Evolutionary conservation across 352 stramenopile genomes (phyloP).

Genomic region (Pythium rhizo-oryzae): DNA sequence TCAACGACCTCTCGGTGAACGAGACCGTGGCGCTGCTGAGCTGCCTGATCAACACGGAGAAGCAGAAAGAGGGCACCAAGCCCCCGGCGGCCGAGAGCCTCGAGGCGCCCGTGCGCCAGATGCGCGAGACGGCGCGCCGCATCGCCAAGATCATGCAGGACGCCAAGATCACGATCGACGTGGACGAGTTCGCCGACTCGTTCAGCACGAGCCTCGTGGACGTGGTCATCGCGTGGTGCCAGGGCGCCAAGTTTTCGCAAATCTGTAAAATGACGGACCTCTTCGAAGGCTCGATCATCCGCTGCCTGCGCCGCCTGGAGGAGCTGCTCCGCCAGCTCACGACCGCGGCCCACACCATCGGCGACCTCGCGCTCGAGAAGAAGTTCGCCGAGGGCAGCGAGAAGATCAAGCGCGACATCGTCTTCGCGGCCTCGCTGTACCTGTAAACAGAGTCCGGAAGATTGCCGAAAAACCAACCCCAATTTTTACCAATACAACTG

Average conservation of each 20-base stretch:
- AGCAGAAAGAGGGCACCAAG: constrained; percentile 89
- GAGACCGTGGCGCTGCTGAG: constrained; percentile 96
- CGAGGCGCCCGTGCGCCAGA: constrained; percentile 90
- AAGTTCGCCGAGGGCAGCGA: constrained; percentile 98
- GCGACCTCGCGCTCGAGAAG: constrained; percentile 95
- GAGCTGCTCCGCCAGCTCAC: constrained; percentile 98
- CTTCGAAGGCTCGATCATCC: constrained; percentile 99
- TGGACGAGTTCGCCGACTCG: constrained; percentile 97
- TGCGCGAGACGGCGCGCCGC: constrained; percentile 94
- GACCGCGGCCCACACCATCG: constrained; percentile 95
- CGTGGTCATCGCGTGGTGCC: constrained; percentile 97
- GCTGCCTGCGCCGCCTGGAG: constrained; percentile 95
- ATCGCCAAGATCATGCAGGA: constrained; percentile 92
- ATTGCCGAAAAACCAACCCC: not conserved
- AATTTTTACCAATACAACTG: not conserved
- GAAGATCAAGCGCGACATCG: constrained; percentile 99
- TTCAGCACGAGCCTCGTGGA: constrained; percentile 99
- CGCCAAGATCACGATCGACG: constrained; percentile 93
- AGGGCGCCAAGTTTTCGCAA: constrained; percentile 98
- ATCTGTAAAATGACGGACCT: constrained; percentile 98
- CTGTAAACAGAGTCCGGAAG: constrained; percentile 61
- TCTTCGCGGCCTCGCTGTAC: constrained; percentile 99
- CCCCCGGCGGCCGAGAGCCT: constrained; percentile 79
- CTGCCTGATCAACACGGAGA: constrained; percentile 97
- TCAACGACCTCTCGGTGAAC: constrained; percentile 98